These are phyloP conservation scores for Chrysoporthe deuterocubensis DNA, from an alignment of 2,329 filamentous ascomycete genomes.

Conservation along the genomic window DNA sequence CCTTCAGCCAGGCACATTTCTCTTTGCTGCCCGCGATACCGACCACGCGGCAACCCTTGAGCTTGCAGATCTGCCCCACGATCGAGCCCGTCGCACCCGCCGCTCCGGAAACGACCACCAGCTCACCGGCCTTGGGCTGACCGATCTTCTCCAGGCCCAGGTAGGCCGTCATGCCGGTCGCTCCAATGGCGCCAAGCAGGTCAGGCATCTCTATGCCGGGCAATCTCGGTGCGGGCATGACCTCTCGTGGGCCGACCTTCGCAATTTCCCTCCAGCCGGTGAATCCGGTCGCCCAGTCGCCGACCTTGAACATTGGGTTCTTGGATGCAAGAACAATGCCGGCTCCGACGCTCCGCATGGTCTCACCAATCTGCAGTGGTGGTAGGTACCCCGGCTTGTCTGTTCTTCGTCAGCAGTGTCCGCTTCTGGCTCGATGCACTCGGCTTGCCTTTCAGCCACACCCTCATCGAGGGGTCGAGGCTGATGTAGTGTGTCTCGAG, in stretches of 20 bases:
- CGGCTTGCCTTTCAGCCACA: slow-evolving; percentile 57
- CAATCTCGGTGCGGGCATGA: slow-evolving; percentile 36
- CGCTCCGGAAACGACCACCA: slow-evolving; percentile 69
- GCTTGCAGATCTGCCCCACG: slow-evolving; percentile 69
- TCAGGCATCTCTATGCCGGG: slow-evolving; percentile 49
- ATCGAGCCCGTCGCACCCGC: slow-evolving; percentile 70
- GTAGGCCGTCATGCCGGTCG: slow-evolving; percentile 68
- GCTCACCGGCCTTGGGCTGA: slow-evolving; percentile 63
- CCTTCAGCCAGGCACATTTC: slow-evolving; percentile 65
- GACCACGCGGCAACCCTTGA: slow-evolving; percentile 59
- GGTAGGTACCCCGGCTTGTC: slow-evolving; percentile 54
- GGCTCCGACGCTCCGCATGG: slow-evolving; percentile 63
- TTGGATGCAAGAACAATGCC: slow-evolving; percentile 56
- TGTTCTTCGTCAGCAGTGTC: slow-evolving; percentile 3
- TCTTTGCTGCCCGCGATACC: slow-evolving; percentile 60
- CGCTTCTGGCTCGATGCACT: neutral
- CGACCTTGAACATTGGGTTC: slow-evolving; percentile 49
- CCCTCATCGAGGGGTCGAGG: slow-evolving; percentile 67
- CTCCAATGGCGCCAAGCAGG: slow-evolving; percentile 57
- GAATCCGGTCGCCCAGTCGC: slow-evolving; percentile 54
- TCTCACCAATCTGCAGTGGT: slow-evolving; percentile 62
- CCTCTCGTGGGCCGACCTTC: slow-evolving; percentile 49
- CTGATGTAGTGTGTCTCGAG: slow-evolving; percentile 57
- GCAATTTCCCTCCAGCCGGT: slow-evolving; percentile 63
- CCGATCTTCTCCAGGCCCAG: slow-evolving; percentile 69